Percentiles rank a stretch among this genome's conserved stretches.
Evolutionary conservation across 225 moss, liverwort and hornwort species (phyloP).

Genomic region (Sphagnum contortum): DNA sequence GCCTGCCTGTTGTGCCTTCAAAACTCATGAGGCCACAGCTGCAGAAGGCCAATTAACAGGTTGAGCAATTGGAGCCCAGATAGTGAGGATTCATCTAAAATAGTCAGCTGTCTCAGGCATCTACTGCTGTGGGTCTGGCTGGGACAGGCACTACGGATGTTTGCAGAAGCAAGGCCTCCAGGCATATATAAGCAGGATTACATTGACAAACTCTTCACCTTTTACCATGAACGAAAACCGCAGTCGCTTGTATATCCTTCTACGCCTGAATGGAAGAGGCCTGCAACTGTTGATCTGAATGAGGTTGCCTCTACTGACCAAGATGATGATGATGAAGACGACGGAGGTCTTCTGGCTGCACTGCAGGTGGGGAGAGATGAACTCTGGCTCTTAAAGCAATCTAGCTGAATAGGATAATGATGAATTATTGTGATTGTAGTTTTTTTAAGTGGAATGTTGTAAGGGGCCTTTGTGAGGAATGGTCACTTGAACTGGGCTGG

Average conservation of each 20-base stretch:
- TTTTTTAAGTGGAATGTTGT: no score
- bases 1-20: background rate
- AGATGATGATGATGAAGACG: conserved; percentile 80
- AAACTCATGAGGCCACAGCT: background rate
- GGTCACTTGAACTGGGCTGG: no score
- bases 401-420: no score
- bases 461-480: no score
- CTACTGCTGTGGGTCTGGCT: background rate
- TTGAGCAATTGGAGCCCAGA: no score
- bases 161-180: conserved; percentile 83
- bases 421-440: no score
- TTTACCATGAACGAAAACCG: conserved; percentile 81
- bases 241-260: conserved; percentile 61
- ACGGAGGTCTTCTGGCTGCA: conserved; percentile 76
- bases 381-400: no score
- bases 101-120: no score
- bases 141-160: conserved; percentile 61
- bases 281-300: conserved; percentile 79
- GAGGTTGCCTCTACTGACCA: conserved; percentile 71
- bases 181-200: conserved; percentile 98
- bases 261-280: conserved; percentile 96
- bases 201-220: conserved; percentile 80
- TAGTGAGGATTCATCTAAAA: no score
- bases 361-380: conserved; percentile 48
- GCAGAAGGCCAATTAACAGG: no score